Percentiles rank a stretch among this genome's conserved stretches.
These are phyloP conservation scores for Eucalyptus cloeziana DNA, from an alignment of 345 rosid genomes.

Conservation along the genomic window DNA sequence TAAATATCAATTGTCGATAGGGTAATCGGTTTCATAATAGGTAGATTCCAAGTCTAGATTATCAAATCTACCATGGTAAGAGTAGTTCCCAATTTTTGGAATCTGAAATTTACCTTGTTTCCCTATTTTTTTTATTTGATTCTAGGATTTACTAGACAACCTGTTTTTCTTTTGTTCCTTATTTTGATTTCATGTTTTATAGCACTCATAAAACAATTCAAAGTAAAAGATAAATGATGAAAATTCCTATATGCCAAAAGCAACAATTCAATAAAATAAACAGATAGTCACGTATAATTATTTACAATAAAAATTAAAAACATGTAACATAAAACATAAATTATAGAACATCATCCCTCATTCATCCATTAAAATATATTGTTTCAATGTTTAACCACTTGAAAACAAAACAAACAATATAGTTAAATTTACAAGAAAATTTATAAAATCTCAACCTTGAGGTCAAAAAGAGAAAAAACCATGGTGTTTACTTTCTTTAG, in stretches of 20 bases:
- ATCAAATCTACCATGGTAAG: fast-evolving
- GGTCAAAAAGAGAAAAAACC: not conserved
- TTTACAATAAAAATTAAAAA: too few species aligned
- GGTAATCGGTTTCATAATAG: fast-evolving
- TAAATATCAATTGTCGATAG: fast-evolving
- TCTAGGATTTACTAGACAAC: fast-evolving
- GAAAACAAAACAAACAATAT: too few species aligned
- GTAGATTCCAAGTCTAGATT: fast-evolving
- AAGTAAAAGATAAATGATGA: fast-evolving
- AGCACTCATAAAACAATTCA: not conserved
- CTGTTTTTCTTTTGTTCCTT: not conserved
- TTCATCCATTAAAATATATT: not conserved
- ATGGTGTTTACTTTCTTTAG: fast-evolving
- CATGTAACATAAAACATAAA: fast-evolving
- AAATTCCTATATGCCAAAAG: fast-evolving
- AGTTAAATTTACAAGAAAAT: too few species aligned
- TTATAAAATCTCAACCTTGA: not conserved
- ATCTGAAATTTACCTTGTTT: fast-evolving
- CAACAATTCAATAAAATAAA: too few species aligned
- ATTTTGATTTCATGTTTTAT: fast-evolving
- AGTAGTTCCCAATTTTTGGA: fast-evolving
- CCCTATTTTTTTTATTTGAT: fast-evolving
- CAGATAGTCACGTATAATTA: fast-evolving
- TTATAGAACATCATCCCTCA: too few species aligned
- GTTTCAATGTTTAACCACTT: fast-evolving